These are phyloP conservation scores for Wickerhamomyces queroliae DNA, from an alignment of 805 yeast genomes.

Conservation along the genomic window DNA sequence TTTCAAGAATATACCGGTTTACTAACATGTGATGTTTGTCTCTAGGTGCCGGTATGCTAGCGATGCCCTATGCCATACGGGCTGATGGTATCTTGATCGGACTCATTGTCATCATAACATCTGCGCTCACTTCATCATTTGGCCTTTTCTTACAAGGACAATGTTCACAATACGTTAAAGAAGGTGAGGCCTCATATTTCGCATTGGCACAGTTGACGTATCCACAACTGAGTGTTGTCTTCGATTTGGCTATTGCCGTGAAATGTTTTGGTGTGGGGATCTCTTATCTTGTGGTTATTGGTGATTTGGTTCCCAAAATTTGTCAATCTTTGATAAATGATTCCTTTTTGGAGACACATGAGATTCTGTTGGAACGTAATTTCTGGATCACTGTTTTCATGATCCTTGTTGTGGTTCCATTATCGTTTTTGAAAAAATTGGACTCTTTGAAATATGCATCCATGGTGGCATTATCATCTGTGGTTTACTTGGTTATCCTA, in stretches of 20 bases:
- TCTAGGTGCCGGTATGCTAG: constrained; percentile 58
- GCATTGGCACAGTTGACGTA: constrained; percentile 53
- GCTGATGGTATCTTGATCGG: constrained; percentile 66
- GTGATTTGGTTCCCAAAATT: constrained; percentile 65
- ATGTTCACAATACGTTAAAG: constrained; percentile 43
- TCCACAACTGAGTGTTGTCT: constrained; percentile 53
- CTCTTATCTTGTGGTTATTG: constrained; percentile 63
- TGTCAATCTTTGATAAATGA: constrained; percentile 24
- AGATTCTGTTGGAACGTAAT: constrained; percentile 33
- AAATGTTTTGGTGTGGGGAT: constrained; percentile 71
- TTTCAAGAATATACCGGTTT: not conserved
- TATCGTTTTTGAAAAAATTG: constrained; percentile 68
- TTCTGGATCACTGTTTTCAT: constrained; percentile 61
- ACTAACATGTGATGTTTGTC: not conserved
- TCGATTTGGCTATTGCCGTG: constrained; percentile 63
- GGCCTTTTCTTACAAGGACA: constrained; percentile 62
- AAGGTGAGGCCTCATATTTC: constrained; percentile 63
- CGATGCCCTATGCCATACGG: constrained; percentile 65
- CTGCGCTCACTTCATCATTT: constrained; percentile 63
- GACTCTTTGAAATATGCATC: constrained; percentile 87
- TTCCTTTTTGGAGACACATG: constrained; percentile 11
- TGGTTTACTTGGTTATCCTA: constrained; percentile 65
- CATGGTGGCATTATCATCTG: constrained; percentile 74
- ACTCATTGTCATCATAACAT: constrained; percentile 45
- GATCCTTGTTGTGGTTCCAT: constrained; percentile 35